Percentiles rank a stretch among this genome's conserved stretches.
phyloP scores from a whole-genome alignment of 2,329 filamentous ascomycete genomes.

The Arachnopeziza araneosa region DNA sequence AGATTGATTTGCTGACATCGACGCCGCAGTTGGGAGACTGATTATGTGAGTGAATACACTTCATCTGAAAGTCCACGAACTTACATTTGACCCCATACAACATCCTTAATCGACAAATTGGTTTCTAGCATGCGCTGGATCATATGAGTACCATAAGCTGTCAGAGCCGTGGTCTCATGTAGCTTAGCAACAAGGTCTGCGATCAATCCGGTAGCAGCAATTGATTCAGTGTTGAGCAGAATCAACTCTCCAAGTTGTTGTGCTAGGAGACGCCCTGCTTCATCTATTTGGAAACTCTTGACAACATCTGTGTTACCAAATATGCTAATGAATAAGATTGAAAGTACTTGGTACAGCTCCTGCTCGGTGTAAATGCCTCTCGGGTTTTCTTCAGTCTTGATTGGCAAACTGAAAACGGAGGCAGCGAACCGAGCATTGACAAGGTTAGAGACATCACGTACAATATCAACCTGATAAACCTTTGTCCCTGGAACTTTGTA shows the following conservation, averaged over 20 bases:
- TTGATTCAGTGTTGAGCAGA: slow-evolving; percentile 58
- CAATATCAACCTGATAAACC: slow-evolving; percentile 64
- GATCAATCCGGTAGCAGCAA: slow-evolving; percentile 47
- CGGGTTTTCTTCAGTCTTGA: slow-evolving; percentile 47
- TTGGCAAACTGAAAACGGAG: slow-evolving; percentile 47
- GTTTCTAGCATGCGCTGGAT: slow-evolving; percentile 59
- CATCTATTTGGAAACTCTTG: slow-evolving; percentile 59
- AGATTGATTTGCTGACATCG: slow-evolving; percentile 65
- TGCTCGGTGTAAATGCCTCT: slow-evolving; percentile 49
- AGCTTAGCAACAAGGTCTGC: slow-evolving; percentile 43
- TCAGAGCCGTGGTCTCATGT: slow-evolving; percentile 46
- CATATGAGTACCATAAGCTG: slow-evolving; percentile 59
- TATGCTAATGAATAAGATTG: slow-evolving; percentile 59
- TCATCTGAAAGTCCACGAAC: neutral
- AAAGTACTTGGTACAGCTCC: slow-evolving; percentile 53
- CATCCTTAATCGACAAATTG: slow-evolving; percentile 57
- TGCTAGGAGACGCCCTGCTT: slow-evolving; percentile 51
- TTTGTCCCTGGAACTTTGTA: slow-evolving; percentile 48
- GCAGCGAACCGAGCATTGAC: slow-evolving; percentile 51
- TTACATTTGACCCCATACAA: slow-evolving; percentile 41
- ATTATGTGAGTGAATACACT: neutral
- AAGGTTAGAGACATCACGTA: slow-evolving; percentile 50
- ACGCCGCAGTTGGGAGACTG: slow-evolving; percentile 51
- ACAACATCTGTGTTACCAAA: slow-evolving; percentile 59
- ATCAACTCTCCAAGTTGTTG: slow-evolving; percentile 55